Evolutionary conservation across 371 early-diverging fungal species (phyloP).

Genomic region (Mortierella polycephala): DNA sequence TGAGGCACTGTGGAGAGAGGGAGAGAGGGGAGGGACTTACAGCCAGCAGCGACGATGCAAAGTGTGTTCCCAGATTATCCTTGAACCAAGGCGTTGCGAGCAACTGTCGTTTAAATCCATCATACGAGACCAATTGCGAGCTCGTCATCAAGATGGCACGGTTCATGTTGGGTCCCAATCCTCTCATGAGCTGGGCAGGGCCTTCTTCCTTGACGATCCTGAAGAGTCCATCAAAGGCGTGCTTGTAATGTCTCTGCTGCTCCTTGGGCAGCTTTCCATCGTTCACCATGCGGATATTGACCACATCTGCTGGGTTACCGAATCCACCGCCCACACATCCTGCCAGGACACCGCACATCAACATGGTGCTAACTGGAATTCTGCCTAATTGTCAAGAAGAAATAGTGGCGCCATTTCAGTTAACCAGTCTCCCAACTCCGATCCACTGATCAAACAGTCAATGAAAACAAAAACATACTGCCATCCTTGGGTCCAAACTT

Average conservation of each 20-base stretch:
- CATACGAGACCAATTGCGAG: slow-evolving; percentile 81
- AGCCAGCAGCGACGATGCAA: slow-evolving; percentile 79
- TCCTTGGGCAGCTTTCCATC: slow-evolving; percentile 78
- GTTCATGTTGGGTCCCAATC: slow-evolving; percentile 78
- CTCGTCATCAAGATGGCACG: slow-evolving; percentile 85
- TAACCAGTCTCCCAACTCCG: background rate
- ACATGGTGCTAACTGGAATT: slow-evolving; percentile 66
- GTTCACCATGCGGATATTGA: slow-evolving; percentile 88
- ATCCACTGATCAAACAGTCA: background rate
- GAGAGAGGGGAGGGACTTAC: slow-evolving; percentile 56
- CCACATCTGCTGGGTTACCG: slow-evolving; percentile 88
- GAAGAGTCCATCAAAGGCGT: slow-evolving; percentile 80
- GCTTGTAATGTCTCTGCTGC: slow-evolving; percentile 76
- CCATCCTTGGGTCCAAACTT: slow-evolving; percentile 59
- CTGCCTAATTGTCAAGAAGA: slow-evolving; percentile 39
- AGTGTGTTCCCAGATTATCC: slow-evolving; percentile 78
- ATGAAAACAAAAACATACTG: slow-evolving; percentile 54
- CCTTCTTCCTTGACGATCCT: slow-evolving; percentile 79
- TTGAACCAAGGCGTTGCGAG: slow-evolving; percentile 65
- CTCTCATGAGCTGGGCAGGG: slow-evolving; percentile 69
- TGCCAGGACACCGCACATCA: slow-evolving; percentile 73
- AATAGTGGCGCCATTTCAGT: background rate
- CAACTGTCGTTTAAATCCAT: slow-evolving; percentile 73
- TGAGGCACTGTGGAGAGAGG: no score
- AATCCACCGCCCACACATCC: slow-evolving; percentile 84